Percentiles rank a stretch among this genome's conserved stretches.
phyloP scores from a whole-genome alignment of 2,329 filamentous ascomycete genomes.

The Colletotrichum tabaci region DNA sequence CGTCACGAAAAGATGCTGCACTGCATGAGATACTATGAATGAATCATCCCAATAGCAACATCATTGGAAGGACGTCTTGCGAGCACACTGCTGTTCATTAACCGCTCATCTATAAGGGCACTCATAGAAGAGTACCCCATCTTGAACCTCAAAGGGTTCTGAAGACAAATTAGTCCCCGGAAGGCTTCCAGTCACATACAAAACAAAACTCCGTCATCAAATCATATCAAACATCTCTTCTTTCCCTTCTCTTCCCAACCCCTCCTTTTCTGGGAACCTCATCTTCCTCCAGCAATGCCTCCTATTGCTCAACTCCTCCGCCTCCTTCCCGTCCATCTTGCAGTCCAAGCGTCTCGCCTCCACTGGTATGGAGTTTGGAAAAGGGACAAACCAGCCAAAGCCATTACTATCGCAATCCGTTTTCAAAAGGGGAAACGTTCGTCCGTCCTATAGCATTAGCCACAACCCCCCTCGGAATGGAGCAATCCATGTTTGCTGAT shows the following conservation, averaged over 20 bases:
- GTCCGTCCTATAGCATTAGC: neutral
- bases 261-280: conserved; percentile 5
- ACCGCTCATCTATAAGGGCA: conserved; percentile 25
- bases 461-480: neutral
- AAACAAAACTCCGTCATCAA: conserved; percentile 15
- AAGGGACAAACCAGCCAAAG: neutral
- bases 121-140: conserved; percentile 8
- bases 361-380: neutral
- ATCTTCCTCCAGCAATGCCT: conserved; percentile 8
- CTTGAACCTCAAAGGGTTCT: neutral
- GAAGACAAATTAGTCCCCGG: neutral
- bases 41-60: neutral
- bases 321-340: conserved; percentile 13
- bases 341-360: conserved; percentile 11
- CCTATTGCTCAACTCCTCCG: conserved; percentile 5
- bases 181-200: neutral
- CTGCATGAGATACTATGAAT: conserved; percentile 4
- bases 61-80: neutral
- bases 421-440: neutral
- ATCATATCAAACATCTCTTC: conserved; percentile 6
- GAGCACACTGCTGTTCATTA: conserved; percentile 35
- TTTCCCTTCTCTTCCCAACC: neutral
- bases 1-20: neutral
- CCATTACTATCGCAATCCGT: conserved; percentile 5
- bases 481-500: conserved; percentile 27